phyloP scores from a whole-genome alignment of 1,284 basidiomycete genomes.

The Irpex sp. region DNA sequence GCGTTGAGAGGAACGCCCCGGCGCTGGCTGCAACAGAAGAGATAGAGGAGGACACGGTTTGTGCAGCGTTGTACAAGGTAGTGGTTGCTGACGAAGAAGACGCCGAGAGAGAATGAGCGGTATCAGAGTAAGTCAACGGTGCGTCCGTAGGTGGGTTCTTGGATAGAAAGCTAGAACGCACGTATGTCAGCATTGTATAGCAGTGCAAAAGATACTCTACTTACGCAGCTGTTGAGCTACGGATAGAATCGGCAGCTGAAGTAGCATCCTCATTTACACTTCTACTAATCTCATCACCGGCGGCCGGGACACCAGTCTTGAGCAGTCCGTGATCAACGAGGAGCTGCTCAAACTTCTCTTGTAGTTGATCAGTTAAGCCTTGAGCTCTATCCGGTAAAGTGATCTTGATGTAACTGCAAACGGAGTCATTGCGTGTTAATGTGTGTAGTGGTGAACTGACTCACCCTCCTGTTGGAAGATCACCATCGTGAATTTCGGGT shows the following conservation, averaged over 20 bases:
- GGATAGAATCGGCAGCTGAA: slow-evolving; percentile 16
- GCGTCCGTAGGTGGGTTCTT: slow-evolving; percentile 17
- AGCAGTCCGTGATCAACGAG: slow-evolving; percentile 26
- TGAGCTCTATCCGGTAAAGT: slow-evolving; percentile 21
- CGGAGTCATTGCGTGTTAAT: slow-evolving; percentile 4
- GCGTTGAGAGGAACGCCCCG: slow-evolving; percentile 21
- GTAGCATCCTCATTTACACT: slow-evolving; percentile 21
- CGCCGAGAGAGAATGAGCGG: slow-evolving; percentile 12
- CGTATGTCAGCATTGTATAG: neutral
- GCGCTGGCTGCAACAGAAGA: slow-evolving; percentile 20
- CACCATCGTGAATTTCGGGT: slow-evolving; percentile 18
- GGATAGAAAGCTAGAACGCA: slow-evolving; percentile 14
- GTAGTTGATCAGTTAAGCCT: slow-evolving; percentile 17
- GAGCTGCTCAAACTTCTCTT: slow-evolving; percentile 26
- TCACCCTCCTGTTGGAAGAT: slow-evolving; percentile 17
- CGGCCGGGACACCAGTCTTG: slow-evolving; percentile 26
- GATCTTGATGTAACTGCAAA: slow-evolving; percentile 25
- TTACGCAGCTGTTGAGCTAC: slow-evolving; percentile 13
- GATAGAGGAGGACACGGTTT: slow-evolving; percentile 17
- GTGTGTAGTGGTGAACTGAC: slow-evolving; percentile 5
- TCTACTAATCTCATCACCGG: slow-evolving; percentile 24
- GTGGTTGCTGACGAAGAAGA: slow-evolving; percentile 17
- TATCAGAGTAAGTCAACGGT: slow-evolving; percentile 15
- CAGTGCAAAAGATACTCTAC: neutral
- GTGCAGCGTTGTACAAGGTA: slow-evolving; percentile 18